These are phyloP conservation scores for Talaromyces proteolyticus DNA, from an alignment of 495 filamentous ascomycete genomes.

Conservation along the genomic window DNA sequence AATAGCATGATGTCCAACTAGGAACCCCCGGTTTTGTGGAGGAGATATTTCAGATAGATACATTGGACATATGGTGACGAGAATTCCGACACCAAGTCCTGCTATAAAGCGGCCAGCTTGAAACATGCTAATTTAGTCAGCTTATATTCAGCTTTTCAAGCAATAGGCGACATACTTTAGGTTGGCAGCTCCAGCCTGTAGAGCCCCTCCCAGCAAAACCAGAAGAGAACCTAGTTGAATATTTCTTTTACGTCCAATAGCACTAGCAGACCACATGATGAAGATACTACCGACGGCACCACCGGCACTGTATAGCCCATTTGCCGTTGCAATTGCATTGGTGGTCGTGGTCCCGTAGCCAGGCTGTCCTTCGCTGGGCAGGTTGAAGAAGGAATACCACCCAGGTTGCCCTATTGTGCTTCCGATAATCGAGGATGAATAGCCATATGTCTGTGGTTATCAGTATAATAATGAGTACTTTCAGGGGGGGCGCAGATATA, in stretches of 20 bases:
- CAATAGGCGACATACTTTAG: slow-evolving; percentile 17
- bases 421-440: slow-evolving; percentile 43
- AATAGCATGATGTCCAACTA: slow-evolving; percentile 32
- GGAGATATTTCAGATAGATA: slow-evolving; percentile 33
- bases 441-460: slow-evolving; percentile 32
- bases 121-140: slow-evolving; percentile 33
- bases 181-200: slow-evolving; percentile 36
- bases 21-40: slow-evolving; percentile 28
- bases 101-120: slow-evolving; percentile 40
- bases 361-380: slow-evolving; percentile 27
- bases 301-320: slow-evolving; percentile 42
- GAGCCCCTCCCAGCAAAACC: slow-evolving; percentile 36
- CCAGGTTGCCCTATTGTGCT: slow-evolving; percentile 48
- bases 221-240: slow-evolving; percentile 40
- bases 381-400: slow-evolving; percentile 41
- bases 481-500: slow-evolving; percentile 8
- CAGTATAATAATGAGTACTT: not conserved
- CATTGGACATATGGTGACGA: slow-evolving; percentile 42
- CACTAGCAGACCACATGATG: slow-evolving; percentile 38
- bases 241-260: slow-evolving; percentile 33
- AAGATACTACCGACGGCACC: slow-evolving; percentile 36
- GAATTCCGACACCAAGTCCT: slow-evolving; percentile 40
- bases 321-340: slow-evolving; percentile 39
- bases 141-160: not conserved
- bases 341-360: slow-evolving; percentile 43